A percentile compares a stretch with the other conserved stretches of the same genome.
These are phyloP conservation scores for Aspergillus saccharolyticus DNA, from an alignment of 495 filamentous ascomycete species.

Conservation along the genomic window DNA sequence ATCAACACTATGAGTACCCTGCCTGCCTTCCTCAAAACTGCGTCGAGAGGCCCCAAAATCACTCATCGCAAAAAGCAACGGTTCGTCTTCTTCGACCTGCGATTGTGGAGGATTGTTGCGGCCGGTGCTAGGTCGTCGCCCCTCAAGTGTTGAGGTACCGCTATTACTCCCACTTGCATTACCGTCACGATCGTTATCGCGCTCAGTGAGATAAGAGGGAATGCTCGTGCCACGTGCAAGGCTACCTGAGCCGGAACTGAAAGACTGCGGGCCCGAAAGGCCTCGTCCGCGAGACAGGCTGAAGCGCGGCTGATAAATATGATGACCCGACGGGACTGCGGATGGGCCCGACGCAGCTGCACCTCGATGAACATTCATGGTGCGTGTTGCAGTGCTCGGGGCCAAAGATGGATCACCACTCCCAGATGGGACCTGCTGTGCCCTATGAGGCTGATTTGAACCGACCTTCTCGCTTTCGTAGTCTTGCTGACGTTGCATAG, in stretches of 20 bases:
- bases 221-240: conserved; percentile 35
- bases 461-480: conserved; percentile 22
- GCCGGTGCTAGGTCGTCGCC: conserved; percentile 30
- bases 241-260: conserved; percentile 43
- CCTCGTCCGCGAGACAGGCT: conserved; percentile 38
- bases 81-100: conserved; percentile 64
- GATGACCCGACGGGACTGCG: conserved; percentile 28
- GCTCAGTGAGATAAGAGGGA: conserved; percentile 32
- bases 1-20: conserved; percentile 38
- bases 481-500: conserved; percentile 47
- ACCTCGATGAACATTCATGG: conserved; percentile 34
- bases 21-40: conserved; percentile 66
- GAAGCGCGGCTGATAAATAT: conserved; percentile 40
- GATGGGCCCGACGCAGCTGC: conserved; percentile 33
- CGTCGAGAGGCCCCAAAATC: conserved; percentile 67
- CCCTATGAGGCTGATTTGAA: conserved; percentile 26
- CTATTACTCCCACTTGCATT: conserved; percentile 51
- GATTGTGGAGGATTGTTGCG: conserved; percentile 32
- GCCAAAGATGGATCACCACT: conserved; percentile 34
- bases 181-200: conserved; percentile 43
- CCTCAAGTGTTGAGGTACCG: conserved; percentile 32
- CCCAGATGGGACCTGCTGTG: conserved; percentile 23
- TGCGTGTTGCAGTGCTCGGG: conserved; percentile 37
- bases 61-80: conserved; percentile 81
- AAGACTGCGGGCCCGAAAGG: conserved; percentile 36